phyloP scores from a whole-genome alignment of 2,329 filamentous ascomycete species.

The Trichoderma atroviride region DNA sequence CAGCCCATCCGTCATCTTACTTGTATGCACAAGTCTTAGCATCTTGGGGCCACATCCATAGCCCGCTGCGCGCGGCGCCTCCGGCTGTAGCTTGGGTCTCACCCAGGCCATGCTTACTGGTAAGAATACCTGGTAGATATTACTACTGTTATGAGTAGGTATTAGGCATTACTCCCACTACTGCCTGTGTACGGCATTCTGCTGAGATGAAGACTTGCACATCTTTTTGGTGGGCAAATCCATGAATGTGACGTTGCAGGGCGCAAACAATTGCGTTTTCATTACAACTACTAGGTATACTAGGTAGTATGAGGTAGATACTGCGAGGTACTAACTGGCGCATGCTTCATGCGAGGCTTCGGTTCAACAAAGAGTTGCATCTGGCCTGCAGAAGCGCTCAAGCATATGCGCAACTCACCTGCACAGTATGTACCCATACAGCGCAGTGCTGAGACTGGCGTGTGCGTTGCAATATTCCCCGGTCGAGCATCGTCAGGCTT shows the following conservation, averaged over 20 bases:
- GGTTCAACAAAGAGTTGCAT: not conserved
- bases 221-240: not conserved
- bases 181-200: not conserved
- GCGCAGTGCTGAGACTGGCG: not conserved
- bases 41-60: constrained; percentile 24
- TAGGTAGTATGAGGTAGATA: too few species aligned
- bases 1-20: constrained; percentile 16
- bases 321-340: not conserved
- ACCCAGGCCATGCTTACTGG: constrained; percentile 17
- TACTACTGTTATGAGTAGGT: not conserved
- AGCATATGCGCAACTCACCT: not conserved
- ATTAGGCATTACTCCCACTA: not conserved
- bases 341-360: not conserved
- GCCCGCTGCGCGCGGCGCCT: constrained; percentile 16
- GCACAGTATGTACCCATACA: not conserved
- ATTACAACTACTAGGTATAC: not conserved
- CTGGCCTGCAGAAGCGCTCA: not conserved
- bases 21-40: constrained; percentile 9
- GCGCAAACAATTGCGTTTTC: not conserved
- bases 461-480: constrained; percentile 26
- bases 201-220: not conserved
- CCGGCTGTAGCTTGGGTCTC: constrained; percentile 21
- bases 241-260: not conserved
- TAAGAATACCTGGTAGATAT: not conserved
- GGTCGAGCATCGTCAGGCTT: constrained; percentile 20